phyloP scores from a whole-genome alignment of 2,329 filamentous ascomycete species.

The Penicillium oxalicum region DNA sequence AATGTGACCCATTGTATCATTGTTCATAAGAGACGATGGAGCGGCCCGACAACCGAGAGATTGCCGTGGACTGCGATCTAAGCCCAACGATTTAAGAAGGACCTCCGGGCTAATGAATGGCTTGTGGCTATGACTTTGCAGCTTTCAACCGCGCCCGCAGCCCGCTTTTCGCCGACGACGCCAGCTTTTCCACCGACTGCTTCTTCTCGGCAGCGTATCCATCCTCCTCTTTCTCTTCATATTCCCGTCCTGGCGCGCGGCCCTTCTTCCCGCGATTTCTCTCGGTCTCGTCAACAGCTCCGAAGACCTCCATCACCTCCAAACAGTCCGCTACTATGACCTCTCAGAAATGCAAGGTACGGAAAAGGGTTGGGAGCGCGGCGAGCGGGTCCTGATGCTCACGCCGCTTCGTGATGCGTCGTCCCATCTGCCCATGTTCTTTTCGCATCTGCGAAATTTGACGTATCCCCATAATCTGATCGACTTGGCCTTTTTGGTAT shows the following conservation, averaged over 20 bases:
- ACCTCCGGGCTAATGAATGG: neutral
- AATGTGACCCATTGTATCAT: too few species aligned
- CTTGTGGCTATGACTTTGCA: slow-evolving; percentile 30
- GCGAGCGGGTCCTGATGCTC: slow-evolving; percentile 90
- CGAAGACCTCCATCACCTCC: slow-evolving; percentile 73
- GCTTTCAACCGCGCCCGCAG: slow-evolving; percentile 79
- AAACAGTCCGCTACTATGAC: slow-evolving; percentile 97
- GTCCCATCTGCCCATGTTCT: slow-evolving; percentile 93
- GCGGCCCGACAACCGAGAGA: neutral
- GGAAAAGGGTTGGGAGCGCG: slow-evolving; percentile 88
- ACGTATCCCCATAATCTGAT: slow-evolving; percentile 97
- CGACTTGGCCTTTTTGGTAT: slow-evolving; percentile 92
- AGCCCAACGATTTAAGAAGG: neutral
- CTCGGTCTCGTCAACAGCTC: slow-evolving; percentile 63
- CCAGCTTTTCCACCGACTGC: slow-evolving; percentile 65
- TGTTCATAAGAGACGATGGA: too few species aligned
- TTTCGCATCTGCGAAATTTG: slow-evolving; percentile 91
- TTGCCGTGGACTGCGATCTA: neutral
- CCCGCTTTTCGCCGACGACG: slow-evolving; percentile 67
- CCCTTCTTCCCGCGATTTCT: slow-evolving; percentile 57
- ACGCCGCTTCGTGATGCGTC: slow-evolving; percentile 91
- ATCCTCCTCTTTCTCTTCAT: slow-evolving; percentile 62
- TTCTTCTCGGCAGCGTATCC: slow-evolving; percentile 50
- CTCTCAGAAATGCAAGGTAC: slow-evolving; percentile 86
- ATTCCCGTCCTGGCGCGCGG: slow-evolving; percentile 66